phyloP scores from a whole-genome alignment of 768 basidiomycete genomes.

The Sarcomyxa edulis region DNA sequence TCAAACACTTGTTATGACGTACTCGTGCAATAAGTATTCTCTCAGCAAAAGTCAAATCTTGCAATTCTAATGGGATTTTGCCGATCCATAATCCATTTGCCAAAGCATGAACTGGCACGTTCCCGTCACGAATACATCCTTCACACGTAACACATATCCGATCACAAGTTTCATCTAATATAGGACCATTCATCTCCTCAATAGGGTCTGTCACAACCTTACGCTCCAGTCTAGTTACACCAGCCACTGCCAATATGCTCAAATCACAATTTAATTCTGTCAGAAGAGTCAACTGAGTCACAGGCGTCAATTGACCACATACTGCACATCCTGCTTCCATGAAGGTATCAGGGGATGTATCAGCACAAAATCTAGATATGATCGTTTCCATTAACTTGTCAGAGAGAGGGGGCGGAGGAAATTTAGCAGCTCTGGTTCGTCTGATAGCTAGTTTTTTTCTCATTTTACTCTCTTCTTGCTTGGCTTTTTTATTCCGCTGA shows the following conservation, averaged over 20 bases:
- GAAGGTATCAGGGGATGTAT: constrained; percentile 1
- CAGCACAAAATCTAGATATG: background rate
- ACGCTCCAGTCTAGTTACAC: constrained; percentile 6
- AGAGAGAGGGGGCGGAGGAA: background rate
- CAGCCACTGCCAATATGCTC: constrained; percentile 3
- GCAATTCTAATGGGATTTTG: constrained; percentile 18
- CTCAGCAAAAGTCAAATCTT: constrained; percentile 19
- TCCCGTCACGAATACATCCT: background rate
- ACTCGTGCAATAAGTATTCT: constrained; percentile 15
- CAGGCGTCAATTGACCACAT: constrained; percentile 8
- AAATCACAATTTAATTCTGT: constrained; percentile 4
- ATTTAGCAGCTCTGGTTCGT: no score
- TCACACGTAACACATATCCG: constrained; percentile 8
- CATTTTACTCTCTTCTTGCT: no score
- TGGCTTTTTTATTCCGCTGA: no score
- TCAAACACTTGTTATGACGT: constrained; percentile 21
- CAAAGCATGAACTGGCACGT: constrained; percentile 12
- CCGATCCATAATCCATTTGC: constrained; percentile 29
- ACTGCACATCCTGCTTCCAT: constrained; percentile 13
- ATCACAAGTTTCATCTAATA: constrained; percentile 8
- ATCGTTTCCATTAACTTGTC: background rate
- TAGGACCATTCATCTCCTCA: constrained; percentile 10
- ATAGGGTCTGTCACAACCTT: constrained; percentile 6
- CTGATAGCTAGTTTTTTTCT: no score
- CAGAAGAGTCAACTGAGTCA: constrained; percentile 4